These are phyloP conservation scores for Cetradonia linearis DNA, from an alignment of 495 filamentous ascomycete species.

Conservation along the genomic window DNA sequence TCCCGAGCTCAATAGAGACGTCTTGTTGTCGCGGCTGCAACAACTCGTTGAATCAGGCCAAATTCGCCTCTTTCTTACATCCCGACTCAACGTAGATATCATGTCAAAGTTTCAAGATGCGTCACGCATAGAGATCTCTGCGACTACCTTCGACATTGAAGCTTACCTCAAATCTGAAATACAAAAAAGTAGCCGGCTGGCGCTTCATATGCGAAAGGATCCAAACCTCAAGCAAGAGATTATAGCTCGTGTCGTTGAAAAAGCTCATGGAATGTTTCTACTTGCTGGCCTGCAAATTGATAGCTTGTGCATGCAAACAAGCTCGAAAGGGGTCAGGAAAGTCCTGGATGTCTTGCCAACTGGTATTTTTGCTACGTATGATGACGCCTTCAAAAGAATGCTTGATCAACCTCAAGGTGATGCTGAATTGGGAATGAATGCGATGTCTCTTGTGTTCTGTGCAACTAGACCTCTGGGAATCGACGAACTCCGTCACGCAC, in stretches of 20 bases:
- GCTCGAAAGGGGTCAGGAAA: slow-evolving; percentile 24
- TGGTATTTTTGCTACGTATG: slow-evolving; percentile 30
- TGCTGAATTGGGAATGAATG: slow-evolving; percentile 27
- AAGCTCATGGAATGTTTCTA: slow-evolving; percentile 41
- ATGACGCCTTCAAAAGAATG: slow-evolving; percentile 34
- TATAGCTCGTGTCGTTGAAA: slow-evolving; percentile 24
- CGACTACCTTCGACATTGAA: slow-evolving; percentile 24
- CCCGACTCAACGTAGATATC: slow-evolving; percentile 23
- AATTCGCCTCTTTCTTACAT: slow-evolving; percentile 25
- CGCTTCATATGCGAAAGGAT: slow-evolving; percentile 19
- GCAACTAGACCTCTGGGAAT: slow-evolving; percentile 32
- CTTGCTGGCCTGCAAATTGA: slow-evolving; percentile 40
- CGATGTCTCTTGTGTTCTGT: slow-evolving; percentile 36
- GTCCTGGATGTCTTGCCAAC: slow-evolving; percentile 29
- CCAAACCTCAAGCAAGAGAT: slow-evolving; percentile 29
- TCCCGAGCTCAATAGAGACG: slow-evolving; percentile 14
- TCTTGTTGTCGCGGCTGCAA: slow-evolving; percentile 17
- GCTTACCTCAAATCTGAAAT: slow-evolving; percentile 25
- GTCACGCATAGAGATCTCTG: slow-evolving; percentile 21
- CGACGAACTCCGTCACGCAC: slow-evolving; percentile 37
- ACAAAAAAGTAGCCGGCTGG: slow-evolving; percentile 21
- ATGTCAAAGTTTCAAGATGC: slow-evolving; percentile 5
- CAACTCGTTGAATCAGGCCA: background rate
- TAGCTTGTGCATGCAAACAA: slow-evolving; percentile 31
- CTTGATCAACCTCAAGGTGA: slow-evolving; percentile 27